Base-by-base conservation (phyloP, 2,329 filamentous ascomycete species). In the Aureobasidium sp. region DNA sequence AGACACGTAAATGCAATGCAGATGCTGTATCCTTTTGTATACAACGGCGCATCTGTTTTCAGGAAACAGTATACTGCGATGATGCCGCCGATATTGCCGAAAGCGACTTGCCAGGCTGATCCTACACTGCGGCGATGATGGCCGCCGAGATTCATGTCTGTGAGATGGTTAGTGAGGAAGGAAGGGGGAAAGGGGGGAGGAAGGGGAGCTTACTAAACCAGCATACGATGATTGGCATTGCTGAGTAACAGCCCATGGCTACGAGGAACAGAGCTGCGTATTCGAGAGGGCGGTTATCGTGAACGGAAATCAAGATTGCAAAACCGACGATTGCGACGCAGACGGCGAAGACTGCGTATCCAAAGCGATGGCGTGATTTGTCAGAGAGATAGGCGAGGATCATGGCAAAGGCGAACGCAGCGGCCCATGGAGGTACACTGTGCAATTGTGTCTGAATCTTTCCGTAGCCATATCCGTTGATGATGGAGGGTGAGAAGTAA, bases 191-290 rank as follows among this genome's bases (percentile, higher is more conserved):
- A n/a, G n/a, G n/a, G n/a, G n/a, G n/a, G n/a, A n/a, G n/a, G n/a
- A n/a, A n/a, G n/a, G n/a, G n/a, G n/a, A n/a, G n/a, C n/a, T n/a
- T n/a, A 47, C 44, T 80, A 71, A 80, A 81, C 79, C 79, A 82
- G 65, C 80, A 82, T 4, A 79, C 75, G 32, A 74, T 68, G 45
- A 96, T 86, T 0, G 93, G 91, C 88, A 96, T 92, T n/a, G 91
- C 90, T 1, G 85, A 86, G 75, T 95, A 97, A 0, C 84, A 82
- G 54, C 90, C 90, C 76, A 86, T 86, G 2, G 89, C 87, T 54
- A 95, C 84, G 36, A 97, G 78, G 78, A 95, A 96, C 0, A 97
- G 81, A 0, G 88, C 89, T 0, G 79, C 88, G 69, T 96, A 97
- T 72, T 94, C 83, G 7, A 90, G 75, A 13, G 81, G 65, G 0